Base-by-base conservation (phyloP, 2,329 filamentous ascomycete species). In the Didymella lethalis region DNA sequence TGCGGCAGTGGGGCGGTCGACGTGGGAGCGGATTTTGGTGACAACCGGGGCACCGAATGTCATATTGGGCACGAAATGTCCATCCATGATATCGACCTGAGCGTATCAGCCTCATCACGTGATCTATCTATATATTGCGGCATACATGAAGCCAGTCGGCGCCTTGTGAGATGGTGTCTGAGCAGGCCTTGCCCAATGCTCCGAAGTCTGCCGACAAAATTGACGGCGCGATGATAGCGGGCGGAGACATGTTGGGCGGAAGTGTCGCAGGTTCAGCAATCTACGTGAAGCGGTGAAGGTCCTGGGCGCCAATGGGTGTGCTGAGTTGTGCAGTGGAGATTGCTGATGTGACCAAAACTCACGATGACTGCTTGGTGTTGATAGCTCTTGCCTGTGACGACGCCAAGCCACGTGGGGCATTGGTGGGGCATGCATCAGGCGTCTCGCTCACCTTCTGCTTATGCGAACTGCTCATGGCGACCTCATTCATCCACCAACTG, bases 11-110 rank as follows among this genome's bases (percentile, higher is more conserved):
- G 93, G 93, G 67, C 85, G 84, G 57, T 92, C 89, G 70, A 99
- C 93, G 72, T 97, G 91, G 45, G 86, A 84, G 63, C 95, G 88
- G 71, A 99, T 95, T 83, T 94, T 96, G 68, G 92, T 94, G 45
- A 99, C 95, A 36, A 99, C 93, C 5, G 94, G 93, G 20, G 94
- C 89, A 59, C 95, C 95, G 74, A 98, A 97, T 47, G 95, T 98
- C 79, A 99, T 93, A 81, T 99, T 99, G 51, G 95, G 95, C 41
- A 99, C 95, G 75, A 99, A 99, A 78, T 99, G 95, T 57, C 95
- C 95, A 78, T 99, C 95, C 94, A 96, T 93, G 77, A 97, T 97
- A 78, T 98, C 94, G 71, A 97, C 90, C 80, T 97, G 69, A 96
- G 86, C 91, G 92, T 96, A 83, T 97, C 69, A 76, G 72, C 64